These are phyloP conservation scores for Celoporthe dispersa DNA, from an alignment of 2,329 filamentous ascomycete species.

Conservation along the genomic window DNA sequence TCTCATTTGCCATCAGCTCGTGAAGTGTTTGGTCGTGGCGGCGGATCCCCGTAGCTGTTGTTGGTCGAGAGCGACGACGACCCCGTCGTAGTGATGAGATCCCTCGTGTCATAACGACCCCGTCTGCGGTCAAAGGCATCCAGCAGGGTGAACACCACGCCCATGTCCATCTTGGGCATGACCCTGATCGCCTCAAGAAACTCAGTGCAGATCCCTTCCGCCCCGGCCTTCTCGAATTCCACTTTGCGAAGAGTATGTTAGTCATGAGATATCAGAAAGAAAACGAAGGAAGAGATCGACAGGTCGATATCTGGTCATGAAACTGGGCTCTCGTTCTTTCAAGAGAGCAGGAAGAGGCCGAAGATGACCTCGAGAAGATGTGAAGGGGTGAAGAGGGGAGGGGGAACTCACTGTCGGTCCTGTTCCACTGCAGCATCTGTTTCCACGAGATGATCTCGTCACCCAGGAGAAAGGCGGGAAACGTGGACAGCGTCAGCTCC, in stretches of 20 bases:
- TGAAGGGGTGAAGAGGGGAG: neutral
- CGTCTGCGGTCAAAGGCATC: conserved; percentile 6
- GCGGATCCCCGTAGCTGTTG: neutral
- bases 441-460: conserved; percentile 44
- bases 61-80: neutral
- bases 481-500: conserved; percentile 41
- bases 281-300: neutral
- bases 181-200: neutral
- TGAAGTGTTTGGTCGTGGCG: conserved; percentile 1
- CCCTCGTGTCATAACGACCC: neutral
- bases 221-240: conserved; percentile 7
- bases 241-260: neutral
- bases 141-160: conserved; percentile 7
- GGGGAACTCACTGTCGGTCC: conserved; percentile 39
- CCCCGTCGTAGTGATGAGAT: neutral
- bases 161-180: conserved; percentile 12
- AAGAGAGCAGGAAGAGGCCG: too few species aligned
- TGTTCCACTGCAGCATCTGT: conserved; percentile 41
- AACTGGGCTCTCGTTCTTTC: neutral
- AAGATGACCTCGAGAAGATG: too few species aligned
- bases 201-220: neutral
- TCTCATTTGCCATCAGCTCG: neutral
- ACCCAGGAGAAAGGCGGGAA: conserved; percentile 39
- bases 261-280: neutral
- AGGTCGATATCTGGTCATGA: neutral